phyloP scores from a whole-genome alignment of 78 protist species.

The Paulinella micropora region DNA sequence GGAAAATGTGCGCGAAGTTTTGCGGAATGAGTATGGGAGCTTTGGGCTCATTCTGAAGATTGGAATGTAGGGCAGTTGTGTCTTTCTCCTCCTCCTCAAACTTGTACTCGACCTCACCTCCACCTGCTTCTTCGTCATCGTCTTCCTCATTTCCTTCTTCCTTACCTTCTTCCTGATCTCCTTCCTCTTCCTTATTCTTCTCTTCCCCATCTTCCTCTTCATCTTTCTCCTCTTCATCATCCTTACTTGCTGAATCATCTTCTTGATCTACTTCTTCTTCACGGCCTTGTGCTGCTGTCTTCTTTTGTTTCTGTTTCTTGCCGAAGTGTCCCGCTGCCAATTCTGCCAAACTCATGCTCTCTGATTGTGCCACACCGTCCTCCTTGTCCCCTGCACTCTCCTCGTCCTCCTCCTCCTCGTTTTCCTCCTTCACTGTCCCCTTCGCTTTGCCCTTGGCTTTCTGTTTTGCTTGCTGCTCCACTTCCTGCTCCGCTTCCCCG shows the following conservation, averaged over 20 bases:
- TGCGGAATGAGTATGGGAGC: no score
- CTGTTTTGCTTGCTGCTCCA: no score
- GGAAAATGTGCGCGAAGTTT: background rate
- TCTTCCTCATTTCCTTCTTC: background rate
- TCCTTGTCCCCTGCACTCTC: no score
- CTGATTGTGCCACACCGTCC: no score
- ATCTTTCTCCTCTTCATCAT: background rate
- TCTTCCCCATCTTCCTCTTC: background rate
- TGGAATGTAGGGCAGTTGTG: no score
- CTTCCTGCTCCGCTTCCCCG: no score
- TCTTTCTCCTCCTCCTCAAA: background rate
- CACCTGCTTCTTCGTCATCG: background rate
- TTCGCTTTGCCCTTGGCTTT: no score
- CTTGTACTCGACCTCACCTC: background rate
- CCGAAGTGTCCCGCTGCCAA: no score
- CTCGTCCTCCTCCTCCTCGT: no score
- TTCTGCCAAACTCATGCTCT: no score
- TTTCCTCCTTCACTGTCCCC: no score
- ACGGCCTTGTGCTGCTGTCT: background rate
- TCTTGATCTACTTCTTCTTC: background rate
- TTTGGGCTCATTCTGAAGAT: no score
- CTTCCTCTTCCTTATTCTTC: background rate
- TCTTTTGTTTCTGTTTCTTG: background rate
- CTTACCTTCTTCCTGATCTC: background rate
- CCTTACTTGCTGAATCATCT: background rate